Evolutionary conservation across 1,284 basidiomycete species (phyloP).

Genomic region (Apiotrichum laibachii): DNA sequence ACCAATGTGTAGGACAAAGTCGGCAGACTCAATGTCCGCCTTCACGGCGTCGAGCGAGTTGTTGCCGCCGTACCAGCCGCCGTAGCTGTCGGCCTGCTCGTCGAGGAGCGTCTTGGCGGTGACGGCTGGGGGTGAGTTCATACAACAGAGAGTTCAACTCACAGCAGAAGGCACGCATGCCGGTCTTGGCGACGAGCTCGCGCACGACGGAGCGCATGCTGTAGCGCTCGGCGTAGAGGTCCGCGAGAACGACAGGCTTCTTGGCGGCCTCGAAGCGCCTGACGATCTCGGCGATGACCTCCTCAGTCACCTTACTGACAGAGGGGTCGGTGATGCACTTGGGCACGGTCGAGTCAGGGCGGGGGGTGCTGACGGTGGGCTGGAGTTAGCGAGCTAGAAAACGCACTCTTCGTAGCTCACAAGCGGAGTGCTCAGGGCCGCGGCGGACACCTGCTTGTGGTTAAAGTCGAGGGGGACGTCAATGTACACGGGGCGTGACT

Average conservation of each 20-base stretch:
- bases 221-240: slow-evolving; percentile 82
- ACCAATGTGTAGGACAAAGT: slow-evolving; percentile 82
- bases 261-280: slow-evolving; percentile 64
- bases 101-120: slow-evolving; percentile 82
- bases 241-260: slow-evolving; percentile 75
- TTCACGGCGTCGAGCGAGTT: slow-evolving; percentile 69
- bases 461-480: slow-evolving; percentile 83
- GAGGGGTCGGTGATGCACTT: slow-evolving; percentile 2
- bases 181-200: slow-evolving; percentile 67
- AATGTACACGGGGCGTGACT: slow-evolving; percentile 84
- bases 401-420: background rate
- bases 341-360: background rate
- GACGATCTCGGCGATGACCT: slow-evolving; percentile 70
- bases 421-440: slow-evolving; percentile 7
- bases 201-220: slow-evolving; percentile 66
- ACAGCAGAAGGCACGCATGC: slow-evolving; percentile 66
- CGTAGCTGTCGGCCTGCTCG: slow-evolving; percentile 76
- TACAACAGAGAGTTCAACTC: slow-evolving; percentile 5
- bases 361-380: slow-evolving; percentile 13
- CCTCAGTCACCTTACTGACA: slow-evolving; percentile 55
- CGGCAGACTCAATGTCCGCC: slow-evolving; percentile 74
- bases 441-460: slow-evolving; percentile 58
- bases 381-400: background rate
- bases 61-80: slow-evolving; percentile 80
- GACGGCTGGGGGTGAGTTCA: background rate